phyloP scores from a whole-genome alignment of 192 early-diverging fungal species.

The Umbelopsis ramanniana region DNA sequence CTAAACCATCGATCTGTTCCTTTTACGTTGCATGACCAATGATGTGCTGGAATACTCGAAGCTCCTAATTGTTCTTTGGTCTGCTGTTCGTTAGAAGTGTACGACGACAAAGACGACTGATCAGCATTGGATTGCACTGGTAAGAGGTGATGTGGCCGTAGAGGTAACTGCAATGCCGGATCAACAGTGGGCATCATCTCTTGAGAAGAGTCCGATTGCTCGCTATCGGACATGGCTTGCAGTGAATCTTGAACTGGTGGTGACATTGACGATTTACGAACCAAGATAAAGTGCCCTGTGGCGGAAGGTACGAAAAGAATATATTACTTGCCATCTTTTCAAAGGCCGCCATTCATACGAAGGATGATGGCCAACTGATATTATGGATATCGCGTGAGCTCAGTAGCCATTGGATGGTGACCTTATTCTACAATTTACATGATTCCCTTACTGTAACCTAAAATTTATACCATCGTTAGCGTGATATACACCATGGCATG shows the following conservation, averaged over 20 bases:
- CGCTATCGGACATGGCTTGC: neutral
- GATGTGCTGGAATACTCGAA: conserved; percentile 22
- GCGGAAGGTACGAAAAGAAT: too few species aligned
- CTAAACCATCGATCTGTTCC: conserved; percentile 45
- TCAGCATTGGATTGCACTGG: neutral
- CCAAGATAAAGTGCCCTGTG: neutral
- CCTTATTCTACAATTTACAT: too few species aligned
- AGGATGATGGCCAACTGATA: neutral
- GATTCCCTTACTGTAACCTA: too few species aligned
- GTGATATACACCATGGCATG: neutral
- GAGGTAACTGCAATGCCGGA: neutral
- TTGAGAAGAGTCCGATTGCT: conserved; percentile 10
- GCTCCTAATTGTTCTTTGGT: neutral
- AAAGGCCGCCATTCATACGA: neutral
- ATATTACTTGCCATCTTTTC: neutral
- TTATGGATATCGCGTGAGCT: neutral
- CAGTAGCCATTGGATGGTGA: too few species aligned
- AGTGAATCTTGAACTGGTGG: conserved; percentile 1
- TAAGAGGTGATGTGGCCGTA: conserved; percentile 6
- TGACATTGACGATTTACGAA: neutral
- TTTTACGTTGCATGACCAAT: conserved; percentile 17
- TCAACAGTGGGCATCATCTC: conserved; percentile 9
- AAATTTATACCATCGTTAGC: neutral
- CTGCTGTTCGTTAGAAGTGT: conserved; percentile 6
- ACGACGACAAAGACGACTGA: conserved; percentile 5